A percentile compares a stretch with the other conserved stretches of the same genome.
Evolutionary conservation across 2,329 filamentous ascomycete genomes (phyloP).

Genomic region (Penicillium concentricum): DNA sequence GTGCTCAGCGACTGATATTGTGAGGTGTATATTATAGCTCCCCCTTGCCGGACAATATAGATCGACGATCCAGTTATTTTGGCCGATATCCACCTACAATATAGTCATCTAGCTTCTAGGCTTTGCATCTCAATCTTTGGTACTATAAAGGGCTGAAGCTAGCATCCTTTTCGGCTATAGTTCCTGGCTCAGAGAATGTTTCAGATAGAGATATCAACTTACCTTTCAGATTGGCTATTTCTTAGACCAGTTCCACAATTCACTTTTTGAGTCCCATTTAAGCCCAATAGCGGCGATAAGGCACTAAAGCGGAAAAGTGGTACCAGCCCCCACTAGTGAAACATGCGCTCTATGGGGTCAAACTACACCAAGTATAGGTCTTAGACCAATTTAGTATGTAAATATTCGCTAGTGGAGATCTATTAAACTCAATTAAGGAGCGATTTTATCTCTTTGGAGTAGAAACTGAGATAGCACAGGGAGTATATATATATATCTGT

Average conservation of each 20-base stretch:
- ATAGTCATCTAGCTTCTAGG: neutral
- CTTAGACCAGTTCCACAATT: neutral
- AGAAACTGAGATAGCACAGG: neutral
- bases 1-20: neutral
- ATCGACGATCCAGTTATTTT: neutral
- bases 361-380: neutral
- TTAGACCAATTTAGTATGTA: neutral
- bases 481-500: neutral
- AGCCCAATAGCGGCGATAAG: neutral
- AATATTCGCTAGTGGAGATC: neutral
- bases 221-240: neutral
- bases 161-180: neutral
- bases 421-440: neutral
- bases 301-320: neutral
- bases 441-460: neutral
- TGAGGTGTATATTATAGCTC: neutral
- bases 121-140: neutral
- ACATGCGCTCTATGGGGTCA: constrained; percentile 3
- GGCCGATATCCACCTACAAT: neutral
- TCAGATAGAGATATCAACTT: neutral
- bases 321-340: constrained; percentile 11
- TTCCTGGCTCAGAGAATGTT: neutral
- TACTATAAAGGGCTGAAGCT: neutral
- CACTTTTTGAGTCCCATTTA: too few species aligned
- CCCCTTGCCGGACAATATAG: neutral